These are phyloP conservation scores for Angomonas ambiguus DNA, from an alignment of 208 protist species.

Conservation along the genomic window DNA sequence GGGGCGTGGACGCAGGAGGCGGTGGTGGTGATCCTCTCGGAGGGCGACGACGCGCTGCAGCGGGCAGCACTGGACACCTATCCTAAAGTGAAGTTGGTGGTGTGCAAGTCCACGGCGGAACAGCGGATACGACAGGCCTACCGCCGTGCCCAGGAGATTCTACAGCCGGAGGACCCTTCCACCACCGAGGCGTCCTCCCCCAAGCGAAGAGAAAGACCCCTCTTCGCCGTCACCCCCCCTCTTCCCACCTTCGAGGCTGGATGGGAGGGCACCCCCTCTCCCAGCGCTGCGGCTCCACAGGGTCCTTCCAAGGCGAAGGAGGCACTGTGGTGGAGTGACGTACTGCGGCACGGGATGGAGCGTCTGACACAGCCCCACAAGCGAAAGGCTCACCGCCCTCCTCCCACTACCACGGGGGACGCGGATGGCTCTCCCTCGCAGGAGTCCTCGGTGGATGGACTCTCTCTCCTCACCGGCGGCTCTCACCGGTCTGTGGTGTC, in stretches of 20 bases:
- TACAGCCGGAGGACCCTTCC: slow-evolving; percentile 1
- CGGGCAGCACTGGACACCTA: slow-evolving; percentile 25
- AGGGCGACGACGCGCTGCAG: slow-evolving; percentile 17
- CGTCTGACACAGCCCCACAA: no score
- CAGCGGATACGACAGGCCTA: background rate
- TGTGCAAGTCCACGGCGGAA: slow-evolving; percentile 45
- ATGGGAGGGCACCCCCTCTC: background rate
- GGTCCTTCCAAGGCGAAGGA: slow-evolving; percentile 35
- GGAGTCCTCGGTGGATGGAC: background rate
- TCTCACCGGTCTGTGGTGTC: background rate
- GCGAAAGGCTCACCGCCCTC: no score
- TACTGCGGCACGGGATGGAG: slow-evolving; percentile 38
- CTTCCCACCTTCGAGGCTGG: background rate
- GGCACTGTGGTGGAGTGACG: slow-evolving; percentile 56
- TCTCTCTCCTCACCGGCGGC: background rate
- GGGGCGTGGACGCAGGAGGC: slow-evolving; percentile 45
- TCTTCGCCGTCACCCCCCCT: background rate
- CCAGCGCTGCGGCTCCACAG: slow-evolving; percentile 3
- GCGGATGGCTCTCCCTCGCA: background rate
- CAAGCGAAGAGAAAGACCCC: background rate
- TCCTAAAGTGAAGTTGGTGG: slow-evolving; percentile 30
- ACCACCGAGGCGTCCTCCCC: no score
- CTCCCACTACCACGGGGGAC: background rate
- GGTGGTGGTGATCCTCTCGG: slow-evolving; percentile 38
- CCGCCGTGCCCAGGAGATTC: background rate